Evolutionary conservation across 1,284 basidiomycete genomes (phyloP).

Genomic region (Ceraceosorus bombacis): DNA sequence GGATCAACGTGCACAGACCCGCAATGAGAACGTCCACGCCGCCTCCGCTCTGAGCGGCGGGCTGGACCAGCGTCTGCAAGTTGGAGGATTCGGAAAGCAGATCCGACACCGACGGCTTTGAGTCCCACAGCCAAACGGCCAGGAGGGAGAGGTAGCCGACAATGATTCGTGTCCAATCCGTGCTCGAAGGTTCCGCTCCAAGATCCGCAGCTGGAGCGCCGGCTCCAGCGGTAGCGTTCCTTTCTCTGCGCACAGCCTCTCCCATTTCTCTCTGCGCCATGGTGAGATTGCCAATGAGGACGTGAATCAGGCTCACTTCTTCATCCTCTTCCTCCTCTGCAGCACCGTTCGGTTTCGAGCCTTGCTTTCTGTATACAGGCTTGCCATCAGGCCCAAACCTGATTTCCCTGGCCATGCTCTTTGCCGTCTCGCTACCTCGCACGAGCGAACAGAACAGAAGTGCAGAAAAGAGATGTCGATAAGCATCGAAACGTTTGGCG

Average conservation of each 20-base stretch:
- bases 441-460: conserved; percentile 53
- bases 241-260: conserved; percentile 40
- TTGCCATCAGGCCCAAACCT: conserved; percentile 45
- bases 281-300: conserved; percentile 59
- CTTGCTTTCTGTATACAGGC: conserved; percentile 10
- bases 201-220: conserved; percentile 3
- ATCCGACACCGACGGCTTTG: conserved; percentile 74
- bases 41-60: conserved; percentile 81
- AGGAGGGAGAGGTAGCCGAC: conserved; percentile 77
- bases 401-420: conserved; percentile 54
- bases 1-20: conserved; percentile 80
- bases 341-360: conserved; percentile 14
- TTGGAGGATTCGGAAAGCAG: conserved; percentile 82
- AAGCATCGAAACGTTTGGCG: conserved; percentile 52
- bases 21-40: conserved; percentile 75
- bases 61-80: conserved; percentile 69
- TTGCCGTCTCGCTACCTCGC: conserved; percentile 55
- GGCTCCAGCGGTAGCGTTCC: conserved; percentile 19
- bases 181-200: conserved; percentile 13
- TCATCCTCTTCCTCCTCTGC: conserved; percentile 54
- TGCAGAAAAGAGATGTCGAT: conserved; percentile 46
- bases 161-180: conserved; percentile 73
- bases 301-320: conserved; percentile 52
- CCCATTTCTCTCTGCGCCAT: conserved; percentile 57
- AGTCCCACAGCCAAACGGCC: conserved; percentile 94